phyloP scores from a whole-genome alignment of 108 stramenopile genomes.

The Skeletonema costatum region DNA sequence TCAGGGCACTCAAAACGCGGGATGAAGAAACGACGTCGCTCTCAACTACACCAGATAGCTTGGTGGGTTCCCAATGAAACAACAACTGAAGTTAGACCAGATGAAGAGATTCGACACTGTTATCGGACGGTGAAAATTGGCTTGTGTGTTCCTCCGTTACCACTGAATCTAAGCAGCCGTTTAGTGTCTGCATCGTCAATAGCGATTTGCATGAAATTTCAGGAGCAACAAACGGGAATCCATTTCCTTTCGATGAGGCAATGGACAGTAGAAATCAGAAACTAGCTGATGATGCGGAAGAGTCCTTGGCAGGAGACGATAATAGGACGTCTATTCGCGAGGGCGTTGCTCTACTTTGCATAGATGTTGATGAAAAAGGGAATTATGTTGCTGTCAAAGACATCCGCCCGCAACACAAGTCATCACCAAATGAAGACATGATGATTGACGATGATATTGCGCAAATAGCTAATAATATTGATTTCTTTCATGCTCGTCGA shows the following conservation, averaged over 20 bases:
- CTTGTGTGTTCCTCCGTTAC: neutral
- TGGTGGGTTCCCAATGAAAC: neutral
- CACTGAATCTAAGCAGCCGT: neutral
- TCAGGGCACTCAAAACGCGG: neutral
- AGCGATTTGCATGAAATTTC: neutral
- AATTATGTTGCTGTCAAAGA: constrained; percentile 34
- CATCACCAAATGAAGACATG: neutral
- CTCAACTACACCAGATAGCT: neutral
- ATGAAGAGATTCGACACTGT: neutral
- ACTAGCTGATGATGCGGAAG: constrained; percentile 3
- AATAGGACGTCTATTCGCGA: neutral
- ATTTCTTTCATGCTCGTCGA: constrained; percentile 28
- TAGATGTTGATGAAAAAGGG: constrained; percentile 31
- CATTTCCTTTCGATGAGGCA: constrained; percentile 1
- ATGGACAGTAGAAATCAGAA: neutral
- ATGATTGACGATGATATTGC: neutral
- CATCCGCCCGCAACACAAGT: neutral
- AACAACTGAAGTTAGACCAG: neutral
- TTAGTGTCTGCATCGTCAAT: constrained; percentile 1
- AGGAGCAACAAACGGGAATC: neutral
- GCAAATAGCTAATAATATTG: neutral
- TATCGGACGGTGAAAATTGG: constrained; percentile 27
- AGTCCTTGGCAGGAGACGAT: constrained; percentile 2
- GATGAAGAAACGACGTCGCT: neutral
- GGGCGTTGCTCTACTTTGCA: constrained; percentile 12